phyloP scores from a whole-genome alignment of 2,329 filamentous ascomycete genomes.

The Fusarium sp. region DNA sequence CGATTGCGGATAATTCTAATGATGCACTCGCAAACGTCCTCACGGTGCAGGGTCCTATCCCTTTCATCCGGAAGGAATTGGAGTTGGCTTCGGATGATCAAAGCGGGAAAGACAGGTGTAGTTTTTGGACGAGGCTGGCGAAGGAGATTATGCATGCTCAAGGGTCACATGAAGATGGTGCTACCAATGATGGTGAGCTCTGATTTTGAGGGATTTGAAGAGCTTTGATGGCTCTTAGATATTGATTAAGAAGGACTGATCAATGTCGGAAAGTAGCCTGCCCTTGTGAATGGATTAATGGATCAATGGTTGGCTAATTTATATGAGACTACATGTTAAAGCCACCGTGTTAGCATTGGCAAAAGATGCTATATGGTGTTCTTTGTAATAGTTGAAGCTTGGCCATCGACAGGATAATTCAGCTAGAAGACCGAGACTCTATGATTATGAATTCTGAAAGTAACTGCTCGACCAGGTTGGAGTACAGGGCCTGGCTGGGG shows the following conservation, averaged over 20 bases:
- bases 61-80: neutral
- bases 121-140: neutral
- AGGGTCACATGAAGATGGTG: neutral
- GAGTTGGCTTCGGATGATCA: neutral
- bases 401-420: too few species aligned
- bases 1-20: neutral
- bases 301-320: neutral
- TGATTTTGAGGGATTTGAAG: neutral
- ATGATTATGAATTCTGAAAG: too few species aligned
- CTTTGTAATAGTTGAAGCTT: too few species aligned
- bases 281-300: neutral
- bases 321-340: too few species aligned
- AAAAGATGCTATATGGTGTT: too few species aligned
- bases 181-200: neutral
- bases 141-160: neutral
- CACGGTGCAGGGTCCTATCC: neutral
- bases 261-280: neutral
- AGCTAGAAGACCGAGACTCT: too few species aligned
- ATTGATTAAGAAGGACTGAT: neutral
- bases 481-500: neutral
- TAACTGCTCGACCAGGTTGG: conserved; percentile 29
- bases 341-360: too few species aligned
- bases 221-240: neutral
- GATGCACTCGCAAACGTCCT: neutral
- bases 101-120: neutral